Evolutionary conservation across 2,329 filamentous ascomycete genomes (phyloP), one percentile per base, ranked within the genome.

Genomic region (Fulvia fulva): DNA sequence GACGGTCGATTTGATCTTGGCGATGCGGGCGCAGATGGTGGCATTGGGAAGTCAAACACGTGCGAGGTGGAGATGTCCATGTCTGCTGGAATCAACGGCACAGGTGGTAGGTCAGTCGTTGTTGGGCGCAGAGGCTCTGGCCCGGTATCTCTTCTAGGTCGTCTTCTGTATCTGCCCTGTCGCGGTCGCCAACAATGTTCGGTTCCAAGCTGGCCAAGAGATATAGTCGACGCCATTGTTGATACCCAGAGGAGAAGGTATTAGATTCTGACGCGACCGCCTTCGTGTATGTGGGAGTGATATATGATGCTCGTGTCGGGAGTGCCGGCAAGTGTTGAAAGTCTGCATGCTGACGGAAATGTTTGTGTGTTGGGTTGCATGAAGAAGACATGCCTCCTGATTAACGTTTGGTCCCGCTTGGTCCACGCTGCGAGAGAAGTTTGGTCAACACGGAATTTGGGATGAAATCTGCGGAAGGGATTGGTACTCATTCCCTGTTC

Each of bases 11-110:
- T 32, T n/a, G 25, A 28, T 9, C 2, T 16, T n/a, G 37, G 37
- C 37, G 37, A 41, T 19, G 47, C 47, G 7, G n/a, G n/a, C n/a
- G 23, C 16, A 28, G 47, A 50, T 19, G 47, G 47, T 12, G 47
- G 47, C n/a, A 50, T 50, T 50, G 47, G 47, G 21, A 50, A 50
- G 23, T 50, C 47, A n/a, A 50, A 50, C 25, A 50, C n/a, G 5
- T 32, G 23, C n/a, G 22, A 23, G 47, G 25, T 16, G 12, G n/a
- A 28, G 9, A 32, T 12, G 5, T 14, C 7, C 16, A 32, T 9
- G 16, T 25, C 22, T 32, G 47, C n/a, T 16, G 47, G 21, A 12
- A 47, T 47, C 21, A 23, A 11, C 16, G 44, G 44, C 21, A 47
- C 44, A 19, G 37, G 37, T 7, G 37, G 37, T 3, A 41, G 37